phyloP scores from a whole-genome alignment of 192 early-diverging fungal genomes.

The Bifiguratus adelaidae region DNA sequence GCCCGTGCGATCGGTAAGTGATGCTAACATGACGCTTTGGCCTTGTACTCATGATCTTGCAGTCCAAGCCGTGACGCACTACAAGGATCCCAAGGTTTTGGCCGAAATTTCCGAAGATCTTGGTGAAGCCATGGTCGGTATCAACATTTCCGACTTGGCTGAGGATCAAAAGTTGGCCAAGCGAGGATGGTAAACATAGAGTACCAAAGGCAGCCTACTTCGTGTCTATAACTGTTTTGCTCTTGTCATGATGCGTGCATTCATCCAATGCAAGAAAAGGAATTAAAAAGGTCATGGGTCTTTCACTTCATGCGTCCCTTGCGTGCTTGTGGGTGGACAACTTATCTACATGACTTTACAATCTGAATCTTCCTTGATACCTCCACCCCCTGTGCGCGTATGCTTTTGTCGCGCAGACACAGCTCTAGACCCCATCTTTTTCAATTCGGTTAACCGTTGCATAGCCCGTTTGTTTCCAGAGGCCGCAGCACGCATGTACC shows the following conservation, averaged over 20 bases:
- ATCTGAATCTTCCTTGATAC: conserved; percentile 12
- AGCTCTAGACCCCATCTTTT: conserved; percentile 14
- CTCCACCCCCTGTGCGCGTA: conserved; percentile 8
- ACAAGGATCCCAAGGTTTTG: conserved; percentile 77
- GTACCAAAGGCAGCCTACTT: no score
- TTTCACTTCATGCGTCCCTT: no score
- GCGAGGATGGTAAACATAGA: conserved; percentile 46
- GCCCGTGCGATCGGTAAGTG: conserved; percentile 65
- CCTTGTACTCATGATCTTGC: no score
- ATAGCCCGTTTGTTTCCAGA: conserved; percentile 80
- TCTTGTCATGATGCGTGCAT: no score
- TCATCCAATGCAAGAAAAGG: no score
- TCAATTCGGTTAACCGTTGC: conserved; percentile 75
- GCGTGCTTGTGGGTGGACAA: no score
- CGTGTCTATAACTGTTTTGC: no score
- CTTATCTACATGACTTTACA: conserved; percentile 19
- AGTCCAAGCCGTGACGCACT: conserved; percentile 96
- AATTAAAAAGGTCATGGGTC: no score
- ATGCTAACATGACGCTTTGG: background rate
- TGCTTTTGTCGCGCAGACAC: conserved; percentile 5
- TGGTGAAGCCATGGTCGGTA: conserved; percentile 96
- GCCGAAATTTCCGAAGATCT: conserved; percentile 85
- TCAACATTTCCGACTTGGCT: conserved; percentile 67
- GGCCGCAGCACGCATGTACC: conserved; percentile 81
- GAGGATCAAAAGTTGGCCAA: conserved; percentile 43